Evolutionary conservation across 2,329 filamentous ascomycete species (phyloP).

Genomic region (Tolypocladium ovalisporum): DNA sequence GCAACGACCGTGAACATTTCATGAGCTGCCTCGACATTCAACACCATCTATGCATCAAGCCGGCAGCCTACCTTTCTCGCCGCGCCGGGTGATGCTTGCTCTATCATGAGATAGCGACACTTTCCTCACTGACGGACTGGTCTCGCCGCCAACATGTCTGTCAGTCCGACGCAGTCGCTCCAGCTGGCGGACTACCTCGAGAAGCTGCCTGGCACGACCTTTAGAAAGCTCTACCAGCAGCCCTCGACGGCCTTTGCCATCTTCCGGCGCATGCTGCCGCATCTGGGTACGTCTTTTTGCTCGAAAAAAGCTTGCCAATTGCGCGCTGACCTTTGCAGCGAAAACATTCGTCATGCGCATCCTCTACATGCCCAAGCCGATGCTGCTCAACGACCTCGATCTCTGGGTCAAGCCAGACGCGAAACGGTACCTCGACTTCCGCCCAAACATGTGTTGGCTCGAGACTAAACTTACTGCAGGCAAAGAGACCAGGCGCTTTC

Average conservation of each 20-base stretch:
- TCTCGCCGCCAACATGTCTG: slow-evolving; percentile 30
- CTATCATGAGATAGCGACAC: slow-evolving; percentile 7
- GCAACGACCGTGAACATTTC: background rate
- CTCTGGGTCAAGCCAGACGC: slow-evolving; percentile 65
- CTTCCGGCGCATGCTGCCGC: slow-evolving; percentile 92
- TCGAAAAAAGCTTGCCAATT: background rate
- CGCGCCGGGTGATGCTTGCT: background rate
- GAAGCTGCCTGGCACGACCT: slow-evolving; percentile 78
- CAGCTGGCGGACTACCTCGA: slow-evolving; percentile 84
- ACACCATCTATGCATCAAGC: background rate
- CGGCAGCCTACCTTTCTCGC: background rate
- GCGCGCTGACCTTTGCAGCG: slow-evolving; percentile 37
- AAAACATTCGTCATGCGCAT: slow-evolving; percentile 95
- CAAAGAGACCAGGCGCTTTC: slow-evolving; percentile 77
- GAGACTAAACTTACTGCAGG: slow-evolving; percentile 25
- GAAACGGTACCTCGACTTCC: slow-evolving; percentile 21
- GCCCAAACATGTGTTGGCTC: background rate
- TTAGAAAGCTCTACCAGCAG: slow-evolving; percentile 87
- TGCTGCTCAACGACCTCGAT: slow-evolving; percentile 72
- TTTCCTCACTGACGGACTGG: slow-evolving; percentile 13
- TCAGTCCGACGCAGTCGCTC: slow-evolving; percentile 36
- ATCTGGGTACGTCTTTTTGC: slow-evolving; percentile 52
- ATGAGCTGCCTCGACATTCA: background rate
- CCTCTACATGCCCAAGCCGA: slow-evolving; percentile 76
- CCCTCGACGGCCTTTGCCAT: slow-evolving; percentile 91